Evolutionary conservation across 805 yeast species (phyloP).

Genomic region (Schwanniomyces polymorphus): DNA sequence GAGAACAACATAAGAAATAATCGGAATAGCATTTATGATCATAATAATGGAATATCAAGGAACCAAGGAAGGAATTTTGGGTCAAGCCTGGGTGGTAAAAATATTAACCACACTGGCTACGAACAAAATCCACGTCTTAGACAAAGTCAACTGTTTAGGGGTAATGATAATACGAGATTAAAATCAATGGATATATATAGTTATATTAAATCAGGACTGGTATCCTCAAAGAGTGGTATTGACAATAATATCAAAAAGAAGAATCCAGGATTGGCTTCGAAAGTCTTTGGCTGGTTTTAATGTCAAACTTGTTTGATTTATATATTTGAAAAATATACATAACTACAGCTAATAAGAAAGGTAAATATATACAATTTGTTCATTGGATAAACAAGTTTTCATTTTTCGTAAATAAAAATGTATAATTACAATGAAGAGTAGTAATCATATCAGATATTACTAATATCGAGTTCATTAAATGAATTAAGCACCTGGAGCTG

Average conservation of each 20-base stretch:
- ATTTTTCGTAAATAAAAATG: background rate
- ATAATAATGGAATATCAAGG: background rate
- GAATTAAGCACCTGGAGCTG: constrained; percentile 48
- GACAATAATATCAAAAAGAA: background rate
- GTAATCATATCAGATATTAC: background rate
- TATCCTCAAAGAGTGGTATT: background rate
- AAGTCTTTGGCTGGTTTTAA: background rate
- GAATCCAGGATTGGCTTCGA: background rate
- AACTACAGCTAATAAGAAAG: constrained; percentile 5
- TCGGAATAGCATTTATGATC: background rate
- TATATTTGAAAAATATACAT: constrained; percentile 1
- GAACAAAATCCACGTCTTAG: background rate
- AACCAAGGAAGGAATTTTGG: background rate
- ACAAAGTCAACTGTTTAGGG: background rate
- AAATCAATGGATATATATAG: background rate
- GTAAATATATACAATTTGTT: constrained; percentile 6
- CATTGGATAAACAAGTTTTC: constrained; percentile 1
- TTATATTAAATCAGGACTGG: background rate
- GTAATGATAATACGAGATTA: background rate
- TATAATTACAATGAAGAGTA: constrained; percentile 1
- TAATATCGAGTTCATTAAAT: background rate
- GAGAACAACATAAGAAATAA: background rate
- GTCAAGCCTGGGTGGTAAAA: background rate
- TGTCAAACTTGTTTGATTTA: background rate
- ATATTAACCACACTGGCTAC: background rate